Conservation (phyloP, 495 filamentous ascomycete genomes). For the Amorphotheca resinae region DNA sequence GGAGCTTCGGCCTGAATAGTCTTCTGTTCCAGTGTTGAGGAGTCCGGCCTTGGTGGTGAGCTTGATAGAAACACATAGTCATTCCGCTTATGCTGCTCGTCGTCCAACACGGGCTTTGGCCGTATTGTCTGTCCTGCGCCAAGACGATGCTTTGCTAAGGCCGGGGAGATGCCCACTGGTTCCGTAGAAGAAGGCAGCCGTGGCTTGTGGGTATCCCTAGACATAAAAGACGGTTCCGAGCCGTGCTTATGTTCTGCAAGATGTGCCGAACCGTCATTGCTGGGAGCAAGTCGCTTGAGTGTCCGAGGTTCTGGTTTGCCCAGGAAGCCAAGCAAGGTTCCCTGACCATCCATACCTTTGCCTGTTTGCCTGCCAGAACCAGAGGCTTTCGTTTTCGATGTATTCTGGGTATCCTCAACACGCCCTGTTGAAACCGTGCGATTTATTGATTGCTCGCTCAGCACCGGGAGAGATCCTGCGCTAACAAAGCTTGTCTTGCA, state of each 20-base stretch:
- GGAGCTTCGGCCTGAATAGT: neutral
- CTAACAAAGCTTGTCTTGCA: conserved; percentile 19
- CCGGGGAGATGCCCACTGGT: conserved; percentile 19
- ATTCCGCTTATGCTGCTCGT: conserved; percentile 5
- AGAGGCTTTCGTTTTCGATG: conserved; percentile 10
- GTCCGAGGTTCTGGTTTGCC: conserved; percentile 12
- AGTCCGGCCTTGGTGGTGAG: conserved; percentile 14
- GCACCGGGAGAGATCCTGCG: conserved; percentile 16
- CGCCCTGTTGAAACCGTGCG: neutral
- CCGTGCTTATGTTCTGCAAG: neutral
- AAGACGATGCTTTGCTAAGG: conserved; percentile 18
- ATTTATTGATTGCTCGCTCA: conserved; percentile 16
- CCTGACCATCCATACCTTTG: conserved; percentile 30
- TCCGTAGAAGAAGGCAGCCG: conserved; percentile 29
- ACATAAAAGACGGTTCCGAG: conserved; percentile 7
- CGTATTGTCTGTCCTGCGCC: conserved; percentile 7
- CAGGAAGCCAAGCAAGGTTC: conserved; percentile 35
- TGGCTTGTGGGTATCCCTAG: conserved; percentile 17
- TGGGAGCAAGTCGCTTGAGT: neutral
- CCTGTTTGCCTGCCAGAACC: conserved; percentile 10
- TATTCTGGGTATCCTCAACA: neutral
- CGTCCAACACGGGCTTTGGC: neutral
- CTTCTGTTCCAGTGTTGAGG: neutral
- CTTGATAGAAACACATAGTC: conserved; percentile 19
- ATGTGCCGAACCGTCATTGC: neutral